A percentile compares a stretch with the other conserved stretches of the same genome.
Evolutionary conservation across 1,284 basidiomycete species (phyloP).

Genomic region (Trametes versicolor): DNA sequence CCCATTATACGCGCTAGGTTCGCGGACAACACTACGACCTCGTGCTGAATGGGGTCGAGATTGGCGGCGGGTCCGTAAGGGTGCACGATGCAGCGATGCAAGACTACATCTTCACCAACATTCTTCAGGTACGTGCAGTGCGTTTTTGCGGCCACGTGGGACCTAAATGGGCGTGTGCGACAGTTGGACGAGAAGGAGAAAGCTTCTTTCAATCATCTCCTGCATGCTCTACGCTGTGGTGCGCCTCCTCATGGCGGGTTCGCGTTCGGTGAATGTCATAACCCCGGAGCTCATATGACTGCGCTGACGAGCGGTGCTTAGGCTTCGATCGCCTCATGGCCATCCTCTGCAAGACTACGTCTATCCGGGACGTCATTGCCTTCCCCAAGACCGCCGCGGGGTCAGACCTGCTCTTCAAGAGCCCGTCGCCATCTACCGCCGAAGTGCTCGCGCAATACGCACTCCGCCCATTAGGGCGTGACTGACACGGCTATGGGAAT

Average conservation of each 20-base stretch:
- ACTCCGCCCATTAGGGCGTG: constrained; percentile 50
- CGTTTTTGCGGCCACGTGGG: too few species aligned
- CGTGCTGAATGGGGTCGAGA: constrained; percentile 94
- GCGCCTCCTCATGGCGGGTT: constrained; percentile 98
- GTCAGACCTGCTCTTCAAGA: constrained; percentile 89
- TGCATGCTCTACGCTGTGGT: constrained; percentile 87
- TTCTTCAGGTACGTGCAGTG: constrained; percentile 73
- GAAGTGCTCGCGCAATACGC: constrained; percentile 73
- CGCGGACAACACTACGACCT: constrained; percentile 98
- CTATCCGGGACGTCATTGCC: constrained; percentile 95
- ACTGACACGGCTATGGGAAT: not conserved
- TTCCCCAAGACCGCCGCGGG: constrained; percentile 92
- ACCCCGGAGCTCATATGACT: constrained; percentile 12
- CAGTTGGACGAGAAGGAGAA: constrained; percentile 81
- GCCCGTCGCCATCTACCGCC: constrained; percentile 71
- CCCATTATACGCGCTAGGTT: constrained; percentile 57
- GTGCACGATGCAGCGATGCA: constrained; percentile 92
- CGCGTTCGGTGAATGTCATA: constrained; percentile 73
- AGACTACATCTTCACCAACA: constrained; percentile 80
- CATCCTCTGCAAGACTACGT: constrained; percentile 85
- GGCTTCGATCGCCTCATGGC: constrained; percentile 94
- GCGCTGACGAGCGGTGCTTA: constrained; percentile 44
- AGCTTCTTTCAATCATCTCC: constrained; percentile 82
- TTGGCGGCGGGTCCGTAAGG: constrained; percentile 93
- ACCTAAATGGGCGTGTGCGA: too few species aligned